These are phyloP conservation scores for Xylariaceae sp. DNA, from an alignment of 2,329 filamentous ascomycete species.

Conservation along the genomic window DNA sequence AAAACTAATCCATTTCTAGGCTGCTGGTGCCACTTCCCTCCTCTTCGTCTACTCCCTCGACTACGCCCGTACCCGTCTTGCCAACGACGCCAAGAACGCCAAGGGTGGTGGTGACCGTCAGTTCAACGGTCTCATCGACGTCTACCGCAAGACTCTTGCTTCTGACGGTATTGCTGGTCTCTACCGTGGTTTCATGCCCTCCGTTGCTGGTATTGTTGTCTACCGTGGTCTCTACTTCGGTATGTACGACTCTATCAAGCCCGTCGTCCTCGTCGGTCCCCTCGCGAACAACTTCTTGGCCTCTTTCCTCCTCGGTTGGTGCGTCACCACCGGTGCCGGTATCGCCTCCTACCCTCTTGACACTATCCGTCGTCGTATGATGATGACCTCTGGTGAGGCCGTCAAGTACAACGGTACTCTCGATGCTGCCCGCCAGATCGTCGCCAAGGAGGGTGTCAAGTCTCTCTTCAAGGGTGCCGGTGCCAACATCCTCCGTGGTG, in stretches of 20 bases:
- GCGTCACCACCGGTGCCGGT: constrained; percentile 99
- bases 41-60: constrained; percentile 99
- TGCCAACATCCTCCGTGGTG: constrained; percentile 99
- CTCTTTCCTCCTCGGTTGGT: constrained; percentile 97
- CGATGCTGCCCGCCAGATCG: constrained; percentile 92
- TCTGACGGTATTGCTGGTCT: constrained; percentile 99
- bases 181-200: constrained; percentile 99
- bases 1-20: constrained; percentile 45
- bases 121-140: constrained; percentile 99
- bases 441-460: constrained; percentile 95
- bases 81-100: constrained; percentile 99
- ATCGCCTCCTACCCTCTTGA: constrained; percentile 99
- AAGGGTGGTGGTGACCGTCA: constrained; percentile 96
- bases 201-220: constrained; percentile 97
- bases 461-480: constrained; percentile 99
- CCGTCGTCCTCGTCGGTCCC: constrained; percentile 82
- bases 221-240: constrained; percentile 99
- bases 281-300: constrained; percentile 99
- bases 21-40: constrained; percentile 98
- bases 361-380: constrained; percentile 99
- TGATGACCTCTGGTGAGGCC: constrained; percentile 97
- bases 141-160: constrained; percentile 99
- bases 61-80: constrained; percentile 99
- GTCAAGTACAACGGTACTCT: constrained; percentile 99
- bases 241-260: constrained; percentile 99